Evolutionary conservation across 2,329 filamentous ascomycete genomes (phyloP), one percentile per base, ranked within the genome.

Genomic region (Alternaria novae-zelandiae): DNA sequence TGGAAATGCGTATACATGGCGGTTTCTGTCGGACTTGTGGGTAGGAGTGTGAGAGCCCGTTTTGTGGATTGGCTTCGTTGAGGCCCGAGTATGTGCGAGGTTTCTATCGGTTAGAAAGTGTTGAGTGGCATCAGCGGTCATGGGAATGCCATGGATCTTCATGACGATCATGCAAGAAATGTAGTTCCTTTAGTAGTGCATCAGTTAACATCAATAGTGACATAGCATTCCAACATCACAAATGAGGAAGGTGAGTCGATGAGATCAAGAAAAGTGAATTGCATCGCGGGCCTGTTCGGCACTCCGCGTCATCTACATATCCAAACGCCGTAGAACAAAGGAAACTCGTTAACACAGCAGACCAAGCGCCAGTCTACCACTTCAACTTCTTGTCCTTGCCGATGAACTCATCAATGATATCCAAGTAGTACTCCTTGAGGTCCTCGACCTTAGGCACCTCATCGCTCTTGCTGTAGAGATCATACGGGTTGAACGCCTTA

Each of bases 401-500:
- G 51, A 92, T 92, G 81, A 87, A 93, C 80, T 92, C 90, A 68
- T 93, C 86, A 67, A 94, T 92, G 13, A 47, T 59, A 25, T 43
- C 57, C 28, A 66, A 20, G n/a, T 54, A 63, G 72, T 82, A 69
- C 72, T 87, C 86, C 86, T 95, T 96, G 61, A 97, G 83, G 73
- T 92, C 88, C 75, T 93, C 90, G 1, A 90, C 87, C 61, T 87
- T 89, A 1, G 93, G 93, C 21, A 93, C 85, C 23, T 88, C 91
- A 74, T 97, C 93, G 71, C 90, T 94, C 89, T 97, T 97, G 83
- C 91, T 95, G 83, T 97, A 97, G 56, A 97, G 78, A 77, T 97
- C 94, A 74, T 97, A 97, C 0, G 93, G 93, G 79, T 97, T 97
- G 82, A 97, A 97, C 0, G 91, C 92, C 79, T 88, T 87, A 54